A percentile compares a stretch with the other conserved stretches of the same genome.
phyloP scores from a whole-genome alignment of 345 rosid genomes.

The Eucalyptus microcorys region DNA sequence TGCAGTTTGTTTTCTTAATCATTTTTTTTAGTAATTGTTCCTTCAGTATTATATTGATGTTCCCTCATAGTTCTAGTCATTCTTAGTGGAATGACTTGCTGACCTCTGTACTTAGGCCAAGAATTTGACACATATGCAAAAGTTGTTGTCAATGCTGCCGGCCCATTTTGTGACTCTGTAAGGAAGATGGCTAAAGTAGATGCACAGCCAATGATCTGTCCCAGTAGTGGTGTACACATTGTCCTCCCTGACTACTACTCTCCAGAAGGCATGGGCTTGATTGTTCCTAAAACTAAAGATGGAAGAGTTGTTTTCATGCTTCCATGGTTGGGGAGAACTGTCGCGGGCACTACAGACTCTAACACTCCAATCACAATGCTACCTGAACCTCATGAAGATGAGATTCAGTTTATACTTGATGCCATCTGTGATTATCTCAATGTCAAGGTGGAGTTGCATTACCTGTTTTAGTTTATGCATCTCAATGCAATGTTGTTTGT shows the following conservation, averaged over 20 bases:
- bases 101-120: slow-evolving; percentile 27
- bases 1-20: neutral
- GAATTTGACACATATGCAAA: slow-evolving; percentile 84
- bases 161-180: slow-evolving; percentile 89
- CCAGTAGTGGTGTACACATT: slow-evolving; percentile 95
- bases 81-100: neutral
- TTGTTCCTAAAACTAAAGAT: slow-evolving; percentile 98
- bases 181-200: slow-evolving; percentile 74
- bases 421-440: slow-evolving; percentile 88
- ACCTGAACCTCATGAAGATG: slow-evolving; percentile 97
- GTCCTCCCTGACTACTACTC: slow-evolving; percentile 97
- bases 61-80: neutral
- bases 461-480: neutral
- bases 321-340: slow-evolving; percentile 97
- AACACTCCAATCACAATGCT: slow-evolving; percentile 63
- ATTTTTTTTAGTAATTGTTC: neutral
- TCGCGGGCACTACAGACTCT: slow-evolving; percentile 98
- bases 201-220: slow-evolving; percentile 67
- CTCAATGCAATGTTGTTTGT: neutral
- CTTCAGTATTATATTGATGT: neutral
- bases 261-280: slow-evolving; percentile 99
- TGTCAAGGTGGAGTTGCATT: slow-evolving; percentile 45
- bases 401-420: slow-evolving; percentile 92
- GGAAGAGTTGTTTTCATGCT: slow-evolving; percentile 97
- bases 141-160: slow-evolving; percentile 90